A percentile compares a stretch with the other conserved stretches of the same genome.
phyloP scores from a whole-genome alignment of 2,329 filamentous ascomycete genomes.

The Uncinocarpus reesii region DNA sequence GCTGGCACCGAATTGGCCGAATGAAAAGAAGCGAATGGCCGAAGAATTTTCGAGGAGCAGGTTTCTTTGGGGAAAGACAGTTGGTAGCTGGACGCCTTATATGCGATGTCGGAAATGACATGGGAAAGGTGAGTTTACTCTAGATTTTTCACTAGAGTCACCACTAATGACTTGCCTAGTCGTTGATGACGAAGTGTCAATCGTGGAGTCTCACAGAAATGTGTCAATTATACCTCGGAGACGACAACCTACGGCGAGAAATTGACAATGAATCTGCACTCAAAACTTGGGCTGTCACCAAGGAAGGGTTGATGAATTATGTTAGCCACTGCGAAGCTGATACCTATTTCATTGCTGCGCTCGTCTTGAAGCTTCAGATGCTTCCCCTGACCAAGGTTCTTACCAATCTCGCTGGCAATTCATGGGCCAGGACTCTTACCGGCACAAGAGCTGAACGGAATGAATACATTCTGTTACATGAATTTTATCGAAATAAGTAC shows the following conservation, averaged over 20 bases:
- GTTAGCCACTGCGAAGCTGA: constrained; percentile 89
- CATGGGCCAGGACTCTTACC: constrained; percentile 90
- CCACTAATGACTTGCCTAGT: constrained; percentile 38
- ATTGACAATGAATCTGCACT: constrained; percentile 80
- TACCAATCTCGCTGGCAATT: constrained; percentile 94
- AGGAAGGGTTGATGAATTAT: constrained; percentile 83
- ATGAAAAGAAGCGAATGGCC: constrained; percentile 80
- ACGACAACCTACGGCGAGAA: constrained; percentile 63
- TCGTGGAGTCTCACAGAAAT: constrained; percentile 98
- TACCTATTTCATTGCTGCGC: constrained; percentile 87
- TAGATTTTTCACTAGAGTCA: neutral
- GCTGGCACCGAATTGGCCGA: constrained; percentile 88
- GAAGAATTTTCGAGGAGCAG: constrained; percentile 70
- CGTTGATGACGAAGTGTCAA: constrained; percentile 91
- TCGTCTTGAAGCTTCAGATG: constrained; percentile 82
- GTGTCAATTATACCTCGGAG: constrained; percentile 78
- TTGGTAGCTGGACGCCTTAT: constrained; percentile 79
- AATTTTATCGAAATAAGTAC: constrained; percentile 94
- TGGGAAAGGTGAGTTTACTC: constrained; percentile 58
- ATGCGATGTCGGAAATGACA: constrained; percentile 90
- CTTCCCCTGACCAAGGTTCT: constrained; percentile 87
- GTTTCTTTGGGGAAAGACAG: constrained; percentile 87
- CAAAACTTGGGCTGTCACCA: constrained; percentile 73
- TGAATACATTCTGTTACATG: constrained; percentile 96
- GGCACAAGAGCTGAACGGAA: constrained; percentile 95